Evolutionary conservation across 2,329 filamentous ascomycete genomes (phyloP), one percentile per base, ranked within the genome.

Genomic region (Tolypocladium inflatum): DNA sequence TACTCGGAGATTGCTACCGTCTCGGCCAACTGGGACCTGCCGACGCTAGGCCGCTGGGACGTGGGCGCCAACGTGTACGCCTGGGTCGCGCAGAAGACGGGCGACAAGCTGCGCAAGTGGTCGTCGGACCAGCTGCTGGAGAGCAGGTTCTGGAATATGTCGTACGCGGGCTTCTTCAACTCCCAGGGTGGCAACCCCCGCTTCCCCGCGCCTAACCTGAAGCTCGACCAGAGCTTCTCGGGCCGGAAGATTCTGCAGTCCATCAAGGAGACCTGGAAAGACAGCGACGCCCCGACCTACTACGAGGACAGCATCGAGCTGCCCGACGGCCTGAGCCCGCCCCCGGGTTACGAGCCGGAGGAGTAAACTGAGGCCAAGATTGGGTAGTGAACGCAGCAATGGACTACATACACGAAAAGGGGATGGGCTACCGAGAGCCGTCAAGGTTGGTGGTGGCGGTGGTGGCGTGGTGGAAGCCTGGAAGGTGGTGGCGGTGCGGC

Each of bases 1-100:
- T 90, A 89, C 77, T 87, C 82, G 10, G 78, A 82, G 64, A 79
- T 90, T 61, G 74, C 87, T n/a, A 84, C 86, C 21, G 80, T 87
- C 11, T 74, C 81, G 58, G 84, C 85, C 58, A 90, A 90, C 78
- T 90, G 86, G 86, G 78, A 76, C 62, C 80, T 90, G 10, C 80
- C 82, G 61, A 87, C 85, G 0, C 83, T 90, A 2, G 87, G 87
- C 13, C 84, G 87, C 59, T 89, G 81, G 78, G 87, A 90, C 65
- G 85, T 86, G 19, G 85, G 85, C 55, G 87, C 87, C 67, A 90
- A 90, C 67, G 81, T 90, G n/a, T 86, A 84, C 69, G 65, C 78
- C 35, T 58, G 82, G 26, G 84, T 89, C 3, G 85, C 83, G 17
- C 70, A 80, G 8, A 75, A 79, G 72, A 88, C 85, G 0, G 81